Evolutionary conservation across 2,329 filamentous ascomycete genomes (phyloP).

Genomic region (Xylaria sp.): DNA sequence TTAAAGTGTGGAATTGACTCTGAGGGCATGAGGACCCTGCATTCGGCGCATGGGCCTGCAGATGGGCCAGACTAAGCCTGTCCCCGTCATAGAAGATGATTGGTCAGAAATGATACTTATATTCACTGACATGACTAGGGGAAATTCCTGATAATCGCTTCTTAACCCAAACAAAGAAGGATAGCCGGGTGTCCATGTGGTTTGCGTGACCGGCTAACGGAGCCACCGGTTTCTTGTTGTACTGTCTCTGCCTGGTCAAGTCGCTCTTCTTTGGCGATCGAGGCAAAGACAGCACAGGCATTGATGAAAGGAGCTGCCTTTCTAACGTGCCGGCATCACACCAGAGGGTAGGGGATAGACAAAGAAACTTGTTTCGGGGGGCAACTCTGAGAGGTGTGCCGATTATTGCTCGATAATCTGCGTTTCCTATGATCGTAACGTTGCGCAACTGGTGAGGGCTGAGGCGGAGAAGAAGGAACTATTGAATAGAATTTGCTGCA

Average conservation of each 20-base stretch:
- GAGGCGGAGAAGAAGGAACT: conserved; percentile 13
- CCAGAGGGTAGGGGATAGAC: conserved; percentile 1
- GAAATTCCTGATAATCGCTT: conserved; percentile 21
- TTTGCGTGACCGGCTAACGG: conserved; percentile 9
- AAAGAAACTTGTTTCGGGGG: conserved; percentile 13
- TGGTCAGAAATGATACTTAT: conserved; percentile 13
- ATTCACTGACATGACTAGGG: conserved; percentile 13
- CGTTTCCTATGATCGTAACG: not conserved
- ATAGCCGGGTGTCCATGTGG: conserved; percentile 1
- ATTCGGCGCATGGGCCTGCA: conserved; percentile 29
- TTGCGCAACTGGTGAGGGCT: conserved; percentile 15
- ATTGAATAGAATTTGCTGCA: not conserved
- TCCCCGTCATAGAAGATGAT: conserved; percentile 1
- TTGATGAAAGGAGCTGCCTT: conserved; percentile 9
- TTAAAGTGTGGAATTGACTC: conserved; percentile 20
- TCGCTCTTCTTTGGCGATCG: conserved; percentile 10
- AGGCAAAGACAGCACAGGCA: conserved; percentile 7
- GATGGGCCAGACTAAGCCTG: conserved; percentile 19
- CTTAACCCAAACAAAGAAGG: conserved; percentile 16
- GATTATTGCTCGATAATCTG: conserved; percentile 9
- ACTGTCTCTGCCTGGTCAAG: conserved; percentile 2
- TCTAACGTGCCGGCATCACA: conserved; percentile 9
- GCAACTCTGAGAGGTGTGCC: not conserved
- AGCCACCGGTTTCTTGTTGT: not conserved
- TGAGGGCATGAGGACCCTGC: conserved; percentile 32